Evolutionary conservation across 2,329 filamentous ascomycete species (phyloP).

Genomic region (Ascochyta koolunga): DNA sequence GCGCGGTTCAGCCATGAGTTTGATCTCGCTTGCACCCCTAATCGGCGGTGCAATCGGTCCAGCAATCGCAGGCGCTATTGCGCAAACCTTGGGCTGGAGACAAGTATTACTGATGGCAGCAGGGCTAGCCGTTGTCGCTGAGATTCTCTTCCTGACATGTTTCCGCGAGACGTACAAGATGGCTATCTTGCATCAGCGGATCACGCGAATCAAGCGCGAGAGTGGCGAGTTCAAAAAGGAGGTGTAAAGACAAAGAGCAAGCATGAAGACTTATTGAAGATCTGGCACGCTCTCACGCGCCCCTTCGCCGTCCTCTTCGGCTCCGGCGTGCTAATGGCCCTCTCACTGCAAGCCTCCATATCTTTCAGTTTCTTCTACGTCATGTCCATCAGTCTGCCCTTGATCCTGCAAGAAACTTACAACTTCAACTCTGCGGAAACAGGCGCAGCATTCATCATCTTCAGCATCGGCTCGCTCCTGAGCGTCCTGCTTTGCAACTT

Average conservation of each 20-base stretch:
- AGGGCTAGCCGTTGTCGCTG: conserved; percentile 56
- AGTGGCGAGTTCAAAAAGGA: conserved; percentile 16
- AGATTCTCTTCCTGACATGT: conserved; percentile 58
- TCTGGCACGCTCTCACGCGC: conserved; percentile 50
- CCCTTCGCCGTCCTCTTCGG: conserved; percentile 52
- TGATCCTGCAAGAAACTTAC: conserved; percentile 51
- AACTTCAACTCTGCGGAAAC: conserved; percentile 56
- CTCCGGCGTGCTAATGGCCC: conserved; percentile 61
- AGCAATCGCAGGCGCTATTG: conserved; percentile 61
- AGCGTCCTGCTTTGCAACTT: conserved; percentile 59
- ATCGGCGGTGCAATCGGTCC: conserved; percentile 64
- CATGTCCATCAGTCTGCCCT: conserved; percentile 54
- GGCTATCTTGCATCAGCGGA: conserved; percentile 53
- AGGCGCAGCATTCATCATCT: conserved; percentile 61
- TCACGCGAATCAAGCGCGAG: conserved; percentile 28
- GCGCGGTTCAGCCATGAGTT: conserved; percentile 64
- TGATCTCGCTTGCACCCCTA: conserved; percentile 63
- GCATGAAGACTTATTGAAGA: conserved; percentile 29
- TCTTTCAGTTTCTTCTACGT: conserved; percentile 56
- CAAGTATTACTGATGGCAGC: conserved; percentile 59
- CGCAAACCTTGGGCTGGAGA: conserved; percentile 63
- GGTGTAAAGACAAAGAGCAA: conserved; percentile 15
- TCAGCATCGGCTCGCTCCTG: conserved; percentile 60
- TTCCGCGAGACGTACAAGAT: conserved; percentile 68
- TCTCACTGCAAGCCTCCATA: conserved; percentile 53